Conservation (phyloP, 2,329 filamentous ascomycete species). For the Penicillium palitans region DNA sequence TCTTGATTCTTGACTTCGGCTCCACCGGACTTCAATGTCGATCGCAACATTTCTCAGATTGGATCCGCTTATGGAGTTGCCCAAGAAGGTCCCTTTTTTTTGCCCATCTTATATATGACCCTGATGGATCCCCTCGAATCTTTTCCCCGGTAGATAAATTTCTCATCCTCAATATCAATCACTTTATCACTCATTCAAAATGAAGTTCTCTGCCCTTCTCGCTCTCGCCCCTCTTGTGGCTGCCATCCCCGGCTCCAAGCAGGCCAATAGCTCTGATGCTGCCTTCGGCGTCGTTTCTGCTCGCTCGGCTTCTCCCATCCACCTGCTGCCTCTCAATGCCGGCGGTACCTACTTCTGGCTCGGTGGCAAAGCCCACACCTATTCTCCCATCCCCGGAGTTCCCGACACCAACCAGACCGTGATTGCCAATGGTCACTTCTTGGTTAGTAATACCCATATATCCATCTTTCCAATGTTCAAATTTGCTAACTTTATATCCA, state of each 20-base stretch:
- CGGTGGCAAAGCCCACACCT: constrained; percentile 47
- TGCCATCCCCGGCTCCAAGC: constrained; percentile 22
- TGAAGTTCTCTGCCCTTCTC: constrained; percentile 30
- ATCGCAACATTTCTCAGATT: neutral
- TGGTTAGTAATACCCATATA: constrained; percentile 29
- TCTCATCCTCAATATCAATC: neutral
- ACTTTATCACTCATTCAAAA: constrained; percentile 15
- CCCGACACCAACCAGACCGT: constrained; percentile 49
- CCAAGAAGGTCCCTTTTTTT: neutral
- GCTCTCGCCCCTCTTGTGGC: constrained; percentile 28
- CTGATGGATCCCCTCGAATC: neutral
- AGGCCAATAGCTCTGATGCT: constrained; percentile 12
- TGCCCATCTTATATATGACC: constrained; percentile 3
- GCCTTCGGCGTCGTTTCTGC: constrained; percentile 47
- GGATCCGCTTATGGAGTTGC: neutral
- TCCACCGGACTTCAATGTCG: constrained; percentile 3
- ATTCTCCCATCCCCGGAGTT: constrained; percentile 47
- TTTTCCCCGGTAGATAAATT: neutral
- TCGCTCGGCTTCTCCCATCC: constrained; percentile 50
- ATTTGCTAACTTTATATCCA: constrained; percentile 29
- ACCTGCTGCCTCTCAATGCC: constrained; percentile 50
- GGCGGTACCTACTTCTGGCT: constrained; percentile 50
- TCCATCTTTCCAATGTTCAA: neutral
- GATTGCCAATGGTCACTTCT: constrained; percentile 40
- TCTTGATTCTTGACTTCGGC: neutral